phyloP scores from a whole-genome alignment of 495 filamentous ascomycete genomes.

The Penicillium waksmanii region DNA sequence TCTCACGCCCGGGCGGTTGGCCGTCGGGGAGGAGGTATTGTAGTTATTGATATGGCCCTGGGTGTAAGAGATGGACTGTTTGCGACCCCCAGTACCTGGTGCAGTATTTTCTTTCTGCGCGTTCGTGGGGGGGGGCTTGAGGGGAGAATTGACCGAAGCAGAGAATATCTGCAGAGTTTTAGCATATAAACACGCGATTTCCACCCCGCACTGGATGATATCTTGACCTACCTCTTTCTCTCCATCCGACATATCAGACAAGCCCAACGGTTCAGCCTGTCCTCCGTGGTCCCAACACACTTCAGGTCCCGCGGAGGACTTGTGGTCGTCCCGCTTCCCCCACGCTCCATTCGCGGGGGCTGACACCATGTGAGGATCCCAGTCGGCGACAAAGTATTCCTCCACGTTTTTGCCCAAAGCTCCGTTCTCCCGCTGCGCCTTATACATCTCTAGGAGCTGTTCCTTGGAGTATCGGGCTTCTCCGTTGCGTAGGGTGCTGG shows the following conservation, averaged over 20 bases:
- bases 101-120: constrained; percentile 68
- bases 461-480: constrained; percentile 80
- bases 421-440: constrained; percentile 59
- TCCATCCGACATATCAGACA: constrained; percentile 77
- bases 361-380: constrained; percentile 72
- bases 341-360: constrained; percentile 66
- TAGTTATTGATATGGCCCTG: constrained; percentile 50
- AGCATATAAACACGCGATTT: constrained; percentile 15
- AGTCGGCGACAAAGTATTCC: constrained; percentile 72
- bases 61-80: constrained; percentile 72
- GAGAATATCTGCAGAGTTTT: constrained; percentile 65
- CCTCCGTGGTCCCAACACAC: constrained; percentile 90
- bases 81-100: constrained; percentile 66
- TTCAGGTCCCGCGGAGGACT: constrained; percentile 70
- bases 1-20: constrained; percentile 69
- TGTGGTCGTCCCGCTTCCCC: constrained; percentile 74
- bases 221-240: constrained; percentile 71
- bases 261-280: constrained; percentile 67
- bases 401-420: constrained; percentile 63
- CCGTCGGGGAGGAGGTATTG: constrained; percentile 60
- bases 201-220: constrained; percentile 22
- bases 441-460: constrained; percentile 78
- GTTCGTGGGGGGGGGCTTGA: constrained; percentile 80
- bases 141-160: constrained; percentile 85
- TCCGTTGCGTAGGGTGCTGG: constrained; percentile 57